Percentiles rank a stretch among this genome's conserved stretches.
These are phyloP conservation scores for Lactarius quietus DNA, from an alignment of 768 basidiomycete genomes.

Conservation along the genomic window DNA sequence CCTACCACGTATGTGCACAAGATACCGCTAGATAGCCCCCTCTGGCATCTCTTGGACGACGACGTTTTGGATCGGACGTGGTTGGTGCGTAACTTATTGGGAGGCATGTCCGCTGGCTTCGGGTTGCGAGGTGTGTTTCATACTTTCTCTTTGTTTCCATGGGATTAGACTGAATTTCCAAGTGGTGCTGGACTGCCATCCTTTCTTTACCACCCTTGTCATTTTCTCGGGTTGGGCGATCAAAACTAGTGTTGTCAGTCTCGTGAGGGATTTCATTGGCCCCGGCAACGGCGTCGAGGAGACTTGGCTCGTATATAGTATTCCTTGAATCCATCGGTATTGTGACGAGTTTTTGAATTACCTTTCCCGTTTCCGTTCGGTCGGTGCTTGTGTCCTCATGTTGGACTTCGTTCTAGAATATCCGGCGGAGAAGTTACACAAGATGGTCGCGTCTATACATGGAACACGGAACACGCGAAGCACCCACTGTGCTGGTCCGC, in stretches of 20 bases:
- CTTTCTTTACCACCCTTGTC: conserved; percentile 68
- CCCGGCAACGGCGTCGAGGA: conserved; percentile 54
- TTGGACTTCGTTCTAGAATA: neutral
- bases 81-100: conserved; percentile 78
- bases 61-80: conserved; percentile 77
- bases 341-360: neutral
- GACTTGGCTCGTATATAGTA: conserved; percentile 80
- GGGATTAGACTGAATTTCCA: neutral
- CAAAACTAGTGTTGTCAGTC: conserved; percentile 58
- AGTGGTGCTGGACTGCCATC: conserved; percentile 80
- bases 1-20: conserved; percentile 28
- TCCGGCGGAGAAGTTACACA: neutral
- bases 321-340: conserved; percentile 43
- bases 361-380: neutral
- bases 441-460: neutral
- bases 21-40: conserved; percentile 33
- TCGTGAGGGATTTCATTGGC: conserved; percentile 69
- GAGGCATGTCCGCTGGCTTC: conserved; percentile 85
- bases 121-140: conserved; percentile 63
- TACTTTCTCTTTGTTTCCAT: neutral
- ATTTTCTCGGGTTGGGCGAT: conserved; percentile 70
- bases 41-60: conserved; percentile 61
- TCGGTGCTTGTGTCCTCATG: neutral
- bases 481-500: neutral
- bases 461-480: neutral